phyloP scores from a whole-genome alignment of 208 protist species.

The Tritrichomonas musculus region DNA sequence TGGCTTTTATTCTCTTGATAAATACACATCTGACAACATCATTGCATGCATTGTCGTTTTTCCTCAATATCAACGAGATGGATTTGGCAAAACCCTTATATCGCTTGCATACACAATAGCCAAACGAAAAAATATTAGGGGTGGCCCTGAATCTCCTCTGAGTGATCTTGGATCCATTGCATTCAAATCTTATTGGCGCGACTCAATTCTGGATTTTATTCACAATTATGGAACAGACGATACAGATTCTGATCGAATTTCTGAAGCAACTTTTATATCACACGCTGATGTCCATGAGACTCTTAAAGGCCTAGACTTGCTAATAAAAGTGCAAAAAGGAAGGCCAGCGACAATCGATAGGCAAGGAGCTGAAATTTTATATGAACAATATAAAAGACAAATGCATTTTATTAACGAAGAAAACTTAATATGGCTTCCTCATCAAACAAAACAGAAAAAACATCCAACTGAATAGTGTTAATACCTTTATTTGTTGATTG shows the following conservation, averaged over 20 bases:
- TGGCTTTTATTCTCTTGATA: too few species aligned
- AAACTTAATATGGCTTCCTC: too few species aligned
- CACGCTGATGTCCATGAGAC: background rate
- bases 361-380: too few species aligned
- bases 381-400: too few species aligned
- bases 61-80: slow-evolving; percentile 43
- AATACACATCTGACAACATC: background rate
- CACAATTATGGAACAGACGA: background rate
- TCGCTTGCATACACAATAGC: slow-evolving; percentile 92
- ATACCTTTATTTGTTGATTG: too few species aligned
- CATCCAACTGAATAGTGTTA: too few species aligned
- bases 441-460: too few species aligned
- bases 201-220: slow-evolving; percentile 67
- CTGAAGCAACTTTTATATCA: background rate
- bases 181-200: slow-evolving; percentile 56
- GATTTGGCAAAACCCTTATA: slow-evolving; percentile 96
- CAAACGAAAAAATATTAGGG: slow-evolving; percentile 80
- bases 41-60: slow-evolving; percentile 32
- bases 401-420: too few species aligned
- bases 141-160: slow-evolving; percentile 95
- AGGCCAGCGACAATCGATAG: too few species aligned
- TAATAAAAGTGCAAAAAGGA: too few species aligned
- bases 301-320: background rate
- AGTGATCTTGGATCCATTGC: slow-evolving; percentile 80
- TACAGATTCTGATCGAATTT: background rate